A percentile compares a stretch with the other conserved stretches of the same genome.
Conservation (phyloP, 2,329 filamentous ascomycete species). For the Stachybotrys elegans region DNA sequence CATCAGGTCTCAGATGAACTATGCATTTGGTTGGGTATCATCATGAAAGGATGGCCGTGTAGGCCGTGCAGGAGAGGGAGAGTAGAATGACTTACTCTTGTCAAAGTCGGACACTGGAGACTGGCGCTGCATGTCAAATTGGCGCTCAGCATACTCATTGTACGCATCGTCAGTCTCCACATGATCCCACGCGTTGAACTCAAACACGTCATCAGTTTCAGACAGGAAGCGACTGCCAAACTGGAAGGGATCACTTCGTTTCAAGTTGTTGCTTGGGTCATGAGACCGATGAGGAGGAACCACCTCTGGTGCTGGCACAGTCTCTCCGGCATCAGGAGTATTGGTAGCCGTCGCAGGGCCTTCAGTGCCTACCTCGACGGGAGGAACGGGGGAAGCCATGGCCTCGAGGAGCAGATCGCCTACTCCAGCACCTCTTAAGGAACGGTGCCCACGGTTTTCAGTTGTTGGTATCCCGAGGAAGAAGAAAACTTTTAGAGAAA, state of each 20-base stretch:
- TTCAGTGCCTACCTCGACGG: too few species aligned
- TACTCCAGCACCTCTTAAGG: too few species aligned
- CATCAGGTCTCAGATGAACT: constrained; percentile 69
- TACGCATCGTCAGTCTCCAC: constrained; percentile 89
- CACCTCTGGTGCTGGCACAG: too few species aligned
- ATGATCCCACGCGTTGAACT: constrained; percentile 99
- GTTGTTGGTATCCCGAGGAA: too few species aligned
- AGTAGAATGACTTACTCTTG: constrained; percentile 54
- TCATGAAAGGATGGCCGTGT: constrained; percentile 40
- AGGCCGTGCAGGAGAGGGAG: constrained; percentile 5
- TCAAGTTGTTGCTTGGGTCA: constrained; percentile 68
- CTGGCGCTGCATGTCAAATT: constrained; percentile 79
- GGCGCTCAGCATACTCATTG: constrained; percentile 76
- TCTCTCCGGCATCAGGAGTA: too few species aligned
- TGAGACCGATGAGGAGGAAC: constrained; percentile 63
- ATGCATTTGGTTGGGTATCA: constrained; percentile 56
- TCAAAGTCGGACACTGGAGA: constrained; percentile 91
- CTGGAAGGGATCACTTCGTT: constrained; percentile 88
- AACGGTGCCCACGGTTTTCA: too few species aligned
- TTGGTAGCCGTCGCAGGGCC: too few species aligned
- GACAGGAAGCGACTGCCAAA: constrained; percentile 87
- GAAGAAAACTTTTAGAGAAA: too few species aligned
- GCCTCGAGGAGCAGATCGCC: too few species aligned
- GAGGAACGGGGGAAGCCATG: too few species aligned
- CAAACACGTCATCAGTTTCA: constrained; percentile 83